Base-by-base conservation (phyloP, 345 rosid species). In the Euphorbia lathyris region DNA sequence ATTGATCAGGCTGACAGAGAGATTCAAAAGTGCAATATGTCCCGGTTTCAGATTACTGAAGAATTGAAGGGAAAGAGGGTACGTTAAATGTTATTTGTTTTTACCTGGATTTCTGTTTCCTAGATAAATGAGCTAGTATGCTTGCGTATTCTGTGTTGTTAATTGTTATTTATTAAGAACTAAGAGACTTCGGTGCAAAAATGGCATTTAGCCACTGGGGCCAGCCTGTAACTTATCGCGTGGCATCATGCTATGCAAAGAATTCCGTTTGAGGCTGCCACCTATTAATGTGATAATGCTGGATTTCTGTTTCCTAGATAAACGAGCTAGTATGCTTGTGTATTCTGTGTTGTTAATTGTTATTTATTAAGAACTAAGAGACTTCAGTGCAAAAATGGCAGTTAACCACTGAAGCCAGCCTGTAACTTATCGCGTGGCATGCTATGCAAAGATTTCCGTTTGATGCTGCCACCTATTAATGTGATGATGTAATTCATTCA, bases 1-100 rank as follows among this genome's bases (percentile, higher is more conserved):
- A 72, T 90, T 63, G 96, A 91, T 1, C 81, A 61, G 58, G 87
- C 86, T 69, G 93, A 88, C 62, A 83, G 73, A 72, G 96, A 88
- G 84, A 75, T 90, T 47, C 65, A 72, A 20, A 82, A 65, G 78
- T 64, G 70, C 78, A 91, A 67, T 68, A 71, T 71, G 16, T 79
- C 86, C 55, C 81, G 93, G 29, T 51, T 57, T 63, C 79, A 58
- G 65, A 72, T 86, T 9, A 48, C 65, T 12, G 84, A 90, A 0
- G 82, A 84, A 51, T 59, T 90, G 71, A 87, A 70, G 76, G 80
- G 81, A 40, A 86, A 80, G 79, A 89, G 82, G 91, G 97, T 93
- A 79, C 71, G 87, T 72, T 51, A 29, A 42, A 47, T 20, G 45
- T 34, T 27, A 53, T 12, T 65, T 73, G 66, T 66, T 56, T 19